These are phyloP conservation scores for Herpetospermum pedunculosum DNA, from an alignment of 306 rosid genomes.

Conservation along the genomic window DNA sequence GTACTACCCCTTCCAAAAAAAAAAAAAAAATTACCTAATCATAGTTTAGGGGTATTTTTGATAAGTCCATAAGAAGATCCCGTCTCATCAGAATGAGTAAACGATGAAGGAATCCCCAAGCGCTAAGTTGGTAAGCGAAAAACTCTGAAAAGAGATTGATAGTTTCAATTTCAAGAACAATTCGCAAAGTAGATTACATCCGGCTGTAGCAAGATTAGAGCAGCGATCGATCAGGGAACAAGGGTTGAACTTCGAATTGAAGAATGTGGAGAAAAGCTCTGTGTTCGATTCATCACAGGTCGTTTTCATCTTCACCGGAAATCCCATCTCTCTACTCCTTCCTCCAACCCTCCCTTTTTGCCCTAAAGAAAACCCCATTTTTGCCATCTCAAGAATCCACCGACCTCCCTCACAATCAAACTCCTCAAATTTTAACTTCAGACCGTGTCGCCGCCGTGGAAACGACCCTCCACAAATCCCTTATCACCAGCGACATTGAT, in stretches of 20 bases:
- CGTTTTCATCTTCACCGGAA: slow-evolving; percentile 40
- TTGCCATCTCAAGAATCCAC: slow-evolving; percentile 11
- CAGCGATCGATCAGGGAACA: background rate
- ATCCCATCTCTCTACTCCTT: slow-evolving; percentile 65
- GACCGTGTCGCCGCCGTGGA: slow-evolving; percentile 32
- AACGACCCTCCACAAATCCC: slow-evolving; percentile 55
- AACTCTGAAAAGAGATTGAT: background rate
- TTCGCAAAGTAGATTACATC: too few relatives aligned
- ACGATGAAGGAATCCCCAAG: too few relatives aligned
- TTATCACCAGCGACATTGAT: slow-evolving; percentile 39
- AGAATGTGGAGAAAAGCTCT: slow-evolving; percentile 35
- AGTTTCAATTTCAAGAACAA: background rate
- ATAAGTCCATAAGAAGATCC: too few relatives aligned
- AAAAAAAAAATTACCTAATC: too few relatives aligned
- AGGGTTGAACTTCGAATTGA: background rate
- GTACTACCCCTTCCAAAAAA: too few relatives aligned
- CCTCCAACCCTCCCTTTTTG: slow-evolving; percentile 73
- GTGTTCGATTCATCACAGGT: slow-evolving; percentile 21
- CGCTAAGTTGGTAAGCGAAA: background rate
- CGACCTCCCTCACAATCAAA: slow-evolving; percentile 19
- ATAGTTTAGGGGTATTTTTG: too few relatives aligned
- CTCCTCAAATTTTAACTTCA: slow-evolving; percentile 27
- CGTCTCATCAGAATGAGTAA: too few relatives aligned
- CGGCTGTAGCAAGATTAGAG: background rate
- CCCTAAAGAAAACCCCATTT: slow-evolving; percentile 30